Conservation (phyloP, 139 green algal species). For the Choricystis sp. region DNA sequence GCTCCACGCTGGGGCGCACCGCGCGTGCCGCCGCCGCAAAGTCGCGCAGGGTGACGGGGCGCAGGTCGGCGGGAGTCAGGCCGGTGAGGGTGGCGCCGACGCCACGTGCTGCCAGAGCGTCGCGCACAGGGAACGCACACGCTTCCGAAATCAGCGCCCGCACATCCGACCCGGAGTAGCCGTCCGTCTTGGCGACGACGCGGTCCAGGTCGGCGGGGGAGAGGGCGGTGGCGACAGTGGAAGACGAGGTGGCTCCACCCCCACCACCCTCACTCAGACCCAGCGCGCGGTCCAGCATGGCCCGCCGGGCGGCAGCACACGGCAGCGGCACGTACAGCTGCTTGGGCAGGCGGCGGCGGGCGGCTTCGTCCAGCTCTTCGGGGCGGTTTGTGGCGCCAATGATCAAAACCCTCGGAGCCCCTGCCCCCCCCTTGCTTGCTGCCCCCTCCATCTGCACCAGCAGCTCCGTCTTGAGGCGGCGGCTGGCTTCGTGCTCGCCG, state of each 20-base stretch:
- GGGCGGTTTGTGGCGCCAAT: constrained; percentile 93
- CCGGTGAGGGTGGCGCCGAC: constrained; percentile 12
- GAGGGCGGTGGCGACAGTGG: constrained; percentile 20
- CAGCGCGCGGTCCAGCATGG: constrained; percentile 16
- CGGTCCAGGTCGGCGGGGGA: constrained; percentile 46
- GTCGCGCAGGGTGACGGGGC: constrained; percentile 52
- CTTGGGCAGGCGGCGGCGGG: constrained; percentile 86
- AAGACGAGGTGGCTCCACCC: constrained; percentile 9
- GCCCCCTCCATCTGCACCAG: constrained; percentile 91
- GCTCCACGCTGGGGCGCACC: constrained; percentile 50
- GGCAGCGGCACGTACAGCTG: constrained; percentile 97
- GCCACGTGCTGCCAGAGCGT: constrained; percentile 29
- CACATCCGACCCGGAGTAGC: constrained; percentile 75
- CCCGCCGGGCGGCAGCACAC: constrained; percentile 38
- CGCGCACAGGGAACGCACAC: constrained; percentile 67
- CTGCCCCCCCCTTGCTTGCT: constrained; percentile 18
- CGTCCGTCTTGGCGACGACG: constrained; percentile 53
- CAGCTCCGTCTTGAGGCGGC: constrained; percentile 94
- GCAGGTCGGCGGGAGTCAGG: constrained; percentile 41
- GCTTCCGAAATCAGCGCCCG: constrained; percentile 83
- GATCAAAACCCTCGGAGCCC: no score
- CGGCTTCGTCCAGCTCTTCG: constrained; percentile 95
- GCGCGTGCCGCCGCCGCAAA: constrained; percentile 51
- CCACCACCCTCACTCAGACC: constrained; percentile 4
- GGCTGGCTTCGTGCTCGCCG: constrained; percentile 89